Evolutionary conservation across 768 basidiomycete species (phyloP), one percentile per base, ranked within the genome.

Genomic region (Thelephora ganbajun): DNA sequence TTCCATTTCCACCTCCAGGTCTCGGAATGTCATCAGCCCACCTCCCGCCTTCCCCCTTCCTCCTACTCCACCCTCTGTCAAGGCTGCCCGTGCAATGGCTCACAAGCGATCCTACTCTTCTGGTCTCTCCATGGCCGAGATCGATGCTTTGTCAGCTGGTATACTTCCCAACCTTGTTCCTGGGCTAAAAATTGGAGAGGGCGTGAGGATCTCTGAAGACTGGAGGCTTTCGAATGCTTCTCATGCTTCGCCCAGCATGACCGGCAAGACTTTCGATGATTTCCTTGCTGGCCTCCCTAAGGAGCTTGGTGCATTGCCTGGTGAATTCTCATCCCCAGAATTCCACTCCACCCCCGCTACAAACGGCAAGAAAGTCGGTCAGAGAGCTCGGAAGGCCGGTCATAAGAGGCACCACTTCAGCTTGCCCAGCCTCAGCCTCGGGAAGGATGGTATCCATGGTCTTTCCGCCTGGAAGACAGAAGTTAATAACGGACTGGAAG

Each of bases 31-130:
- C 55, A 66, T 57, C 45, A 68, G 63, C 56, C 76, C 77, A 9
- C 82, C 83, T 26, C 82, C 83, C 3, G 68, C 77, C 1, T 73
- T 76, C 53, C 82, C 83, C 9, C 70, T 84, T 33, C 82, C 83
- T 11, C 82, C 83, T 2, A 86, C 81, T n/a, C 82, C 82, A 26
- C 80, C 79, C 0, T 79, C 70, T 49, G 72, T 82, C 43, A 55
- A 69, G 72, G 54, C 73, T 43, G 74, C 72, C 45, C 69, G 70
- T n/a, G 74, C 35, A 62, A 16, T 41, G 69, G 56, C 66, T 76
- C 22, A 61, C 66, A 2, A 63, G 41, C 62, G 61, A 22, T 62
- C 77, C 0, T 73, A 73, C 51, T 80, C 78, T 0, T 79, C 77
- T 36, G 77, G 75, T 19, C 79, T 76, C 56, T 78, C 76, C 3